Base-by-base conservation (phyloP, 2,329 filamentous ascomycete genomes). In the Iodosphaeria phyllophila region DNA sequence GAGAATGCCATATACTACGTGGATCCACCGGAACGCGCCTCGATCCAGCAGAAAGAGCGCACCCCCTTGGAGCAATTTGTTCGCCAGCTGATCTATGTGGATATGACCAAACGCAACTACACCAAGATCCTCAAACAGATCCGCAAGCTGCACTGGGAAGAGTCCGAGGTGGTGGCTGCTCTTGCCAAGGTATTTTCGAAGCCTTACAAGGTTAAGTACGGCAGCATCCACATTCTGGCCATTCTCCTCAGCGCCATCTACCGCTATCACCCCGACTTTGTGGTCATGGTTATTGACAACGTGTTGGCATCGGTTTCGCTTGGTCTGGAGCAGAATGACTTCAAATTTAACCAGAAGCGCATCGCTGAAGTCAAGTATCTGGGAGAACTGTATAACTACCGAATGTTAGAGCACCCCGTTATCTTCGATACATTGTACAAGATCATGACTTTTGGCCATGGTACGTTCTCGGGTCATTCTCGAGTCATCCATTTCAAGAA, bases 1-100 rank as follows among this genome's bases (percentile, higher is more conserved):
- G 89, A 98, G 47, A 98, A 98, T 44, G 89, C 89, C 4, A 71
- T 93, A 29, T 98, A 98, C 51, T 95, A 93, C 38, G 89, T 98
- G 28, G 89, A 95, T 40, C 89, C 89, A 9, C 91, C 89, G 0
- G 76, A 92, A 44, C 71, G 89, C 31, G 78, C 84, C 16, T 84
- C 89, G 0, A 93, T 98, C 27, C 76, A 91, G 48, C 86, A 95
- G 44, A 98, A 95, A 48, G 89, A 98, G 49, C 69, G 89, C 23
- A 92, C 83, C 0, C 84, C 89, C 0, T 77, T 89, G 44, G 86
- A 98, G 37, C 61, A 91, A 14, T 98, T 91, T 44, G 72, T 98
- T 30, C 76, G 84, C 23, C 92, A 92, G 51, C 60, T 98, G 24
- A 65, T 98, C 32, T 98, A 95, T 42, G 56, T 83, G 25, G 91